Evolutionary conservation across 2,329 filamentous ascomycete species (phyloP), one percentile per base, ranked within the genome.

Genomic region (Thelonectria rubi): DNA sequence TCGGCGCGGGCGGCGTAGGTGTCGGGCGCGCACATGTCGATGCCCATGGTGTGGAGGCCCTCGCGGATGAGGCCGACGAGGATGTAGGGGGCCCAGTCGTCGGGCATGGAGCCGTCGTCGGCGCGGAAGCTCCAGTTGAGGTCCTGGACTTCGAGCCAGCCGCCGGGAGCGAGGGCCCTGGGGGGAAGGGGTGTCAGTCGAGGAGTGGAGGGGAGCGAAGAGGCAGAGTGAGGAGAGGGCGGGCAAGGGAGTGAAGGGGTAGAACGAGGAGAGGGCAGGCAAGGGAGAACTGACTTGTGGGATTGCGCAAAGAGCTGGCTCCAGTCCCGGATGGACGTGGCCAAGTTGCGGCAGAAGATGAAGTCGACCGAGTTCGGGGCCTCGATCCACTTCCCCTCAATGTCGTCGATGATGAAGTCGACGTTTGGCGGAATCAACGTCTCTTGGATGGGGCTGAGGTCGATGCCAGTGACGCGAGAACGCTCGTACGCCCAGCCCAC

Each of bases 101-200:
- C 48, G 5, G 71, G 65, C 17, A 73, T 59, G n/a, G 70, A 66
- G 15, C 52, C 67, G 42, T 74, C 72, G 26, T 72, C 71, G 53
- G 65, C 72, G 2, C 45, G 26, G 14, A 67, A 53, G 15, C 62
- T 50, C 54, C 66, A 65, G 12, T 60, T 58, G 20, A 66, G 57
- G 10, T 74, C 72, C 42, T 79, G 76, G n/a, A 80, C 72, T 65
- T 83, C 80, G 34, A 82, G 72, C 74, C 78, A 81, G 51, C 80
- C 80, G 40, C 81, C 80, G 0, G 81, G 81, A 39, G 73, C 73
- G 0, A 80, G 60, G 14, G 57, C 57, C 15, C 64, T 66, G 53
- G 20, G 30, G 9, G 7, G n/a, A 15, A 32, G 24, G 20, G 24
- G 20, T 32, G 10, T 26, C n/a, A 26, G 37, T 26, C 5, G 17